Evolutionary conservation across 179 eudicot genomes (phyloP).

Genomic region (Drosera spatulata): DNA sequence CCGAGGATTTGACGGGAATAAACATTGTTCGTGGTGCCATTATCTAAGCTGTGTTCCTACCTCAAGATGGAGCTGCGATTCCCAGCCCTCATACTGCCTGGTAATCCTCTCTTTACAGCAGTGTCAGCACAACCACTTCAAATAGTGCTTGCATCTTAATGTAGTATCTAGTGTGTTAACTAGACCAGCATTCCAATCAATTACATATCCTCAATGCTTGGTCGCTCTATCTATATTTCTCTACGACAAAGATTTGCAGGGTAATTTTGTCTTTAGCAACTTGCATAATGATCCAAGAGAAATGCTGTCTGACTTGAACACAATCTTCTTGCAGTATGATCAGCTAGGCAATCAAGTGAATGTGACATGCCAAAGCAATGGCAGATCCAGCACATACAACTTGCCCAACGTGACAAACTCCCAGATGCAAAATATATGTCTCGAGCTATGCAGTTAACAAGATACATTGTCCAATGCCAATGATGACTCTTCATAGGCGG

Average conservation of each 20-base stretch:
- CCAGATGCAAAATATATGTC: constrained; percentile 43
- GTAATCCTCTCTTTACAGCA: constrained; percentile 12
- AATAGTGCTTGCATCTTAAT: neutral
- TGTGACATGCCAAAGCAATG: constrained; percentile 41
- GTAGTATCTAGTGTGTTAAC: neutral
- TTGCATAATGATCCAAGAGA: too few species aligned
- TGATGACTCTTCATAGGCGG: too few species aligned
- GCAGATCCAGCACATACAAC: constrained; percentile 30
- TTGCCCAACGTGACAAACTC: constrained; percentile 33
- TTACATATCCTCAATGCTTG: too few species aligned
- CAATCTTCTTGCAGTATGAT: constrained; percentile 31
- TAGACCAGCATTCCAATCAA: too few species aligned
- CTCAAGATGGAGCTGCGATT: constrained; percentile 58
- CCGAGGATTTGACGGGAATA: constrained; percentile 54
- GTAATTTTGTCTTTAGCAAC: too few species aligned
- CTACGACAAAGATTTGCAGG: too few species aligned
- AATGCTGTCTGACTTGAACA: neutral
- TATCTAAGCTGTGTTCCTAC: constrained; percentile 76
- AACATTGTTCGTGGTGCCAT: constrained; percentile 91
- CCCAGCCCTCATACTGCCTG: constrained; percentile 38
- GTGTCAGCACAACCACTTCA: neutral
- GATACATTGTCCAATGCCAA: too few species aligned
- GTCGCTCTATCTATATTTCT: too few species aligned
- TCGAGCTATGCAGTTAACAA: constrained; percentile 37
- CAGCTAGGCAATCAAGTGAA: constrained; percentile 37